Percentiles rank a stretch among this genome's conserved stretches.
phyloP scores from a whole-genome alignment of 2,329 filamentous ascomycete genomes.

The Aureobasidium lini region DNA sequence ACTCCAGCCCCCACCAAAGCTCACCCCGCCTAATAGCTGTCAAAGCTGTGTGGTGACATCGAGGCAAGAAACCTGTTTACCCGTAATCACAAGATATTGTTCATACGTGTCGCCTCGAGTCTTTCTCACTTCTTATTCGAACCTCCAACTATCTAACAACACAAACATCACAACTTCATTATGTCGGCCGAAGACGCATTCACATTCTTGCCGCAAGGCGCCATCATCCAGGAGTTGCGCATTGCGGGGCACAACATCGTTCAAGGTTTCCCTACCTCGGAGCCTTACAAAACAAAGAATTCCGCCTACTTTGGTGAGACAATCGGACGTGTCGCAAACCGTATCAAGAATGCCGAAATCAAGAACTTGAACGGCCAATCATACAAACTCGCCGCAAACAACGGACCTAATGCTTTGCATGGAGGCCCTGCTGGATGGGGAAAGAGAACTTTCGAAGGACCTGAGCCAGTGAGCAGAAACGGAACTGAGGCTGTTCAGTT shows the following conservation, averaged over 20 bases:
- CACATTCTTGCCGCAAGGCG: slow-evolving; percentile 66
- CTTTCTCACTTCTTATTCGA: background rate
- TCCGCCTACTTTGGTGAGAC: slow-evolving; percentile 82
- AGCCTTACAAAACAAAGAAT: slow-evolving; percentile 70
- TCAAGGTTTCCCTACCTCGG: slow-evolving; percentile 69
- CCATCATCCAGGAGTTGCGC: slow-evolving; percentile 72
- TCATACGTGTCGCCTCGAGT: background rate
- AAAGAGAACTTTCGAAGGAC: slow-evolving; percentile 69
- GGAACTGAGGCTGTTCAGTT: slow-evolving; percentile 39
- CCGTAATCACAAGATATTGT: slow-evolving; percentile 6
- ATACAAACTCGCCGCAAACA: slow-evolving; percentile 67
- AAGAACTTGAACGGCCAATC: slow-evolving; percentile 61
- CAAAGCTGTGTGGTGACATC: background rate
- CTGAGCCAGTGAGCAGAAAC: slow-evolving; percentile 48
- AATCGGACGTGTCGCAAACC: slow-evolving; percentile 78
- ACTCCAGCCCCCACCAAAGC: slow-evolving; percentile 1
- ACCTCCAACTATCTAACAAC: background rate
- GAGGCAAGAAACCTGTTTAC: slow-evolving; percentile 1
- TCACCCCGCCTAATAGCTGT: slow-evolving; percentile 7
- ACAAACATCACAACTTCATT: background rate
- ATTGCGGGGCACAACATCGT: slow-evolving; percentile 80
- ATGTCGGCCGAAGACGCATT: slow-evolving; percentile 33
- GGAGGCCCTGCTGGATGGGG: slow-evolving; percentile 64
- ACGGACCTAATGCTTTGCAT: slow-evolving; percentile 61
- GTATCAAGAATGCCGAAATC: slow-evolving; percentile 65